Conservation (phyloP, 768 basidiomycete genomes). For the Kwoniella botswanensis region DNA sequence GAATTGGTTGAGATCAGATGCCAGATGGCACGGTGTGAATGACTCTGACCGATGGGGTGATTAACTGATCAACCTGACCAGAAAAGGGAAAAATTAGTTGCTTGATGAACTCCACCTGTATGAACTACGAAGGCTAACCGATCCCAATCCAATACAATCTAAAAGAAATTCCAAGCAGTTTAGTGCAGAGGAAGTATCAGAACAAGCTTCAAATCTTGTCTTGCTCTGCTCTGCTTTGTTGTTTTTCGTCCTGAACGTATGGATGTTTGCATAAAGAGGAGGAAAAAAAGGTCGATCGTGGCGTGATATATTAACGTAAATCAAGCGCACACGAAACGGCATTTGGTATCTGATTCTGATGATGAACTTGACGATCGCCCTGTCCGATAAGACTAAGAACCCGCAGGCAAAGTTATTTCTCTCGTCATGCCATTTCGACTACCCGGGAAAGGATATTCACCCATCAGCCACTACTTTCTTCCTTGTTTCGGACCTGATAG, state of each 20-base stretch:
- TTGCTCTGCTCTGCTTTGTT: slow-evolving; percentile 3
- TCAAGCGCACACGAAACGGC: slow-evolving; percentile 5
- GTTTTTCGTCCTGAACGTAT: too few species aligned
- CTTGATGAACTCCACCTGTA: slow-evolving; percentile 8
- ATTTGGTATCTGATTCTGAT: background rate
- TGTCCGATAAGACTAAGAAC: background rate
- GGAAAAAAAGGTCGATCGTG: slow-evolving; percentile 16
- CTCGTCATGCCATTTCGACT: background rate
- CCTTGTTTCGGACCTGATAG: slow-evolving; percentile 17
- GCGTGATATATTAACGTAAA: slow-evolving; percentile 22
- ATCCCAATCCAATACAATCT: too few species aligned
- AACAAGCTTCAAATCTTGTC: background rate
- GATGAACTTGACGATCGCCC: slow-evolving; percentile 8
- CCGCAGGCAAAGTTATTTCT: background rate
- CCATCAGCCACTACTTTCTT: background rate
- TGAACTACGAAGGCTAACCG: background rate
- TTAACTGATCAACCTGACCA: slow-evolving; percentile 1
- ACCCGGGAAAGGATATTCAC: background rate
- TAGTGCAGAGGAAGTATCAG: background rate
- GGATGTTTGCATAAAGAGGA: background rate
- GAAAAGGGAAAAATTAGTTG: background rate
- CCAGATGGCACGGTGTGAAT: slow-evolving; percentile 9
- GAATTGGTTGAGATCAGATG: background rate
- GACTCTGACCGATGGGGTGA: background rate
- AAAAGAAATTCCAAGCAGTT: background rate